Conservation (phyloP, 2,329 filamentous ascomycete species). For the Aspergillus ochraceoroseus region DNA sequence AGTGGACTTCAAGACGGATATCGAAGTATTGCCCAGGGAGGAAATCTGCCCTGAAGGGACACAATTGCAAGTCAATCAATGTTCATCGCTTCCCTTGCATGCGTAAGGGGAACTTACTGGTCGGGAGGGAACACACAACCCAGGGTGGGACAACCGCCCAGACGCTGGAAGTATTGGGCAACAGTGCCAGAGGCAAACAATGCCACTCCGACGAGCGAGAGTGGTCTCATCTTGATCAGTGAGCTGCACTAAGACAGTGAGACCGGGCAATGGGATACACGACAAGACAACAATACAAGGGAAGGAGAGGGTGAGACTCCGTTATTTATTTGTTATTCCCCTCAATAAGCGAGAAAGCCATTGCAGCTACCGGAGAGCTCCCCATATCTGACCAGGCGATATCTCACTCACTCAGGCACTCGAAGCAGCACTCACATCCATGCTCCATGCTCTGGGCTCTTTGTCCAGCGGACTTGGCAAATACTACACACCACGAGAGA, state of each 20-base stretch:
- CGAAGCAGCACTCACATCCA: not conserved
- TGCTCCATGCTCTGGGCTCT: not conserved
- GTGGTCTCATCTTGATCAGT: conserved; percentile 25
- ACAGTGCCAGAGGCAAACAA: conserved; percentile 26
- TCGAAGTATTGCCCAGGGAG: conserved; percentile 80
- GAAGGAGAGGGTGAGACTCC: not conserved
- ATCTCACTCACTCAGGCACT: not conserved
- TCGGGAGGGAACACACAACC: conserved; percentile 57
- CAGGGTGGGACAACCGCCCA: conserved; percentile 53
- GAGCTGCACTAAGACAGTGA: conserved; percentile 1
- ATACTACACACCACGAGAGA: conserved; percentile 5
- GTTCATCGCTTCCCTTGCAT: not conserved
- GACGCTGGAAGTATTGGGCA: conserved; percentile 53
- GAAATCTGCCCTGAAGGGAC: conserved; percentile 64
- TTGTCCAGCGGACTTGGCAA: conserved; percentile 15
- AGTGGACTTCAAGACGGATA: conserved; percentile 75
- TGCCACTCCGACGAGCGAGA: conserved; percentile 22
- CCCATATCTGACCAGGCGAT: not conserved
- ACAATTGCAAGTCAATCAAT: conserved; percentile 1
- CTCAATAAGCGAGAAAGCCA: too few species aligned
- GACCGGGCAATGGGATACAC: conserved; percentile 10
- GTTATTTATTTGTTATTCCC: conserved; percentile 9
- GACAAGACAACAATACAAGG: conserved; percentile 4
- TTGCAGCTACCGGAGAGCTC: too few species aligned
- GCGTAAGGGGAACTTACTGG: conserved; percentile 40